These are phyloP conservation scores for Verticillium isaacii DNA, from an alignment of 2,329 filamentous ascomycete species.

Conservation along the genomic window DNA sequence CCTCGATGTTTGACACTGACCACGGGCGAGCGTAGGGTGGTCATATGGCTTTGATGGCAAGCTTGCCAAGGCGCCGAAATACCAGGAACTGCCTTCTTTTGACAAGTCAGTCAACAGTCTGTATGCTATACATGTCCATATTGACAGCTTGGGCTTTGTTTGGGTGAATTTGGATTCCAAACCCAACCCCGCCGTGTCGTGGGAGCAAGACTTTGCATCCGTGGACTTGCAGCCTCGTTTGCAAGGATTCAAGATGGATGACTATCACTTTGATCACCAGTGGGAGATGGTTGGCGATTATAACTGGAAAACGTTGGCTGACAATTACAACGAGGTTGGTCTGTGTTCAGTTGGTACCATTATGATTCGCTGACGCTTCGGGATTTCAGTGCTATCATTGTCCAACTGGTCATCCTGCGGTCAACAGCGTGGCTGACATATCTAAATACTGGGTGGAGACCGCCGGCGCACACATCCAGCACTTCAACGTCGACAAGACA, in stretches of 20 bases:
- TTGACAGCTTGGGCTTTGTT: slow-evolving; percentile 40
- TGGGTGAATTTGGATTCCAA: slow-evolving; percentile 44
- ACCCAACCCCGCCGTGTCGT: slow-evolving; percentile 28
- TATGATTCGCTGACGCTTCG: too few relatives aligned
- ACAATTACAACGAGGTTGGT: slow-evolving; percentile 40
- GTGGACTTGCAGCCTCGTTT: slow-evolving; percentile 18
- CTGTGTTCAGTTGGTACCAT: too few relatives aligned
- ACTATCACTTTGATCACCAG: slow-evolving; percentile 21
- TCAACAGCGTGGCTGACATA: slow-evolving; percentile 37
- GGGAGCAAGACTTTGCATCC: slow-evolving; percentile 34
- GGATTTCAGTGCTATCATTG: slow-evolving; percentile 35
- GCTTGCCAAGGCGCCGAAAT: too few relatives aligned
- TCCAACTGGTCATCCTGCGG: slow-evolving; percentile 40
- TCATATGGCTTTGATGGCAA: too few relatives aligned
- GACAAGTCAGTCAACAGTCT: slow-evolving; percentile 4
- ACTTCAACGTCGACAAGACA: too few relatives aligned
- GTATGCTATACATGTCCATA: slow-evolving; percentile 34
- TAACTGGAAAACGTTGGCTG: slow-evolving; percentile 36
- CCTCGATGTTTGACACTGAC: too few relatives aligned
- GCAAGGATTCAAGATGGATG: slow-evolving; percentile 14
- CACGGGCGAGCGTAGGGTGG: too few relatives aligned
- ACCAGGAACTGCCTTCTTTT: too few relatives aligned
- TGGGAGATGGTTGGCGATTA: slow-evolving; percentile 28
- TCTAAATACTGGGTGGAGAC: slow-evolving; percentile 34
- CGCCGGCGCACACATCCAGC: not conserved